phyloP scores from a whole-genome alignment of 352 stramenopile species.

The Phytophthora europaea region DNA sequence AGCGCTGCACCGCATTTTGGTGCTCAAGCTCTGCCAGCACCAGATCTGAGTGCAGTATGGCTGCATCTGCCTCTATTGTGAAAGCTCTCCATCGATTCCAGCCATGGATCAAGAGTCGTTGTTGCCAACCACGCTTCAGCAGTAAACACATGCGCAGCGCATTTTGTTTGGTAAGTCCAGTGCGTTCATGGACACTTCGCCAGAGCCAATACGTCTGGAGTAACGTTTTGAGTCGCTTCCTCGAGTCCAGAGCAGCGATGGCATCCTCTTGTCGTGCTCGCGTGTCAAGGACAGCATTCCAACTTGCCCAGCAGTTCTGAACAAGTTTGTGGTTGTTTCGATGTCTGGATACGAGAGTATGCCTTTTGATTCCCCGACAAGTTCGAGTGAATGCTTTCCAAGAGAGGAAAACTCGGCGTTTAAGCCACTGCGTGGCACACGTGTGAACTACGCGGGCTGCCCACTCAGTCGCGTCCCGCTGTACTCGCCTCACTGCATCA shows the following conservation, averaged over 20 bases:
- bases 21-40: conserved; percentile 17
- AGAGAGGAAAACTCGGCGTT: conserved; percentile 10
- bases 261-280: conserved; percentile 8
- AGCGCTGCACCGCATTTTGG: background rate
- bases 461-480: conserved; percentile 23
- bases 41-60: conserved; percentile 16
- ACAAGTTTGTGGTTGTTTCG: conserved; percentile 17
- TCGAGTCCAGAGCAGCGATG: background rate
- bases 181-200: conserved; percentile 2
- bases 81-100: conserved; percentile 30
- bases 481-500: conserved; percentile 3
- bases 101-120: conserved; percentile 2
- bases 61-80: conserved; percentile 1
- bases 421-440: conserved; percentile 24
- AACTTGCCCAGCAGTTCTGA: conserved; percentile 19
- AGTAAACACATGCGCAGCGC: conserved; percentile 15
- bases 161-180: conserved; percentile 7
- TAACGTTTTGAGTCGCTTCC: conserved; percentile 2
- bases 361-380: conserved; percentile 8
- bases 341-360: background rate
- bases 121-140: conserved; percentile 15
- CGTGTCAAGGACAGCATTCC: conserved; percentile 10
- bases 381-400: conserved; percentile 18
- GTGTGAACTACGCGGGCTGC: conserved; percentile 15
- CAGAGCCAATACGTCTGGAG: conserved; percentile 28